Base-by-base conservation (phyloP, 2,329 filamentous ascomycete genomes). In the Daldinia sp. region DNA sequence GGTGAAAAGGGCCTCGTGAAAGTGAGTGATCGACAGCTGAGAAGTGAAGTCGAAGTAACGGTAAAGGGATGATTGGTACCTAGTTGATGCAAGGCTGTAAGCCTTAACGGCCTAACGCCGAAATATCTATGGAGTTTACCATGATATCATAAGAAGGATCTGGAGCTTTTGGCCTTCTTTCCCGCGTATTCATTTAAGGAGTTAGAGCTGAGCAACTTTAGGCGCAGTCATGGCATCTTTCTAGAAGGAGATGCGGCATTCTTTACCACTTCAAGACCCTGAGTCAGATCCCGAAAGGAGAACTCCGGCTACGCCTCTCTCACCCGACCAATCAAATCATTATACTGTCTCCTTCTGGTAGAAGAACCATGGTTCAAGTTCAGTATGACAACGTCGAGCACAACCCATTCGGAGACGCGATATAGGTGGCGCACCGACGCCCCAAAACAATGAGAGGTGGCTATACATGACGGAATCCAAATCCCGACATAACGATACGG, bases 121-220 rank as follows among this genome's bases (percentile, higher is more conserved):
- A 48, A 48, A 48, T 28, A 1, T 12, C 44, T 3, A 28, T 28
- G 44, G 20, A 28, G 20, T 48, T 48, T 28, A 28, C 28, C 1
- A 28, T 48, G 44, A 48, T 48, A 48, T 48, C 44, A 48, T 48
- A 26, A 15, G 44, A 48, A 48, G 44, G 44, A 48, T 48, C 23
- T 48, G 44, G 44, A 48, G 44, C 13, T 48, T 28, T 28, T 39
- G 10, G 20, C 23, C 18, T 48, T 28, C n/a, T 15, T 39, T 15
- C 44, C 15, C 12, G 15, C 13, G 7, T 28, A 26, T 48, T 28
- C 12, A 48, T 48, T 15, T 12, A 28, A 26, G 44, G 44, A 48
- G 44, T 48, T 23, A 48, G 10, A 28, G 20, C 44, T 28, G 44
- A 48, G 12, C 23, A 48, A 48, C 12, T n/a, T n/a, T 26, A 28